Conservation (phyloP, 2,329 filamentous ascomycete species). For the Verticillium tricorpus region DNA sequence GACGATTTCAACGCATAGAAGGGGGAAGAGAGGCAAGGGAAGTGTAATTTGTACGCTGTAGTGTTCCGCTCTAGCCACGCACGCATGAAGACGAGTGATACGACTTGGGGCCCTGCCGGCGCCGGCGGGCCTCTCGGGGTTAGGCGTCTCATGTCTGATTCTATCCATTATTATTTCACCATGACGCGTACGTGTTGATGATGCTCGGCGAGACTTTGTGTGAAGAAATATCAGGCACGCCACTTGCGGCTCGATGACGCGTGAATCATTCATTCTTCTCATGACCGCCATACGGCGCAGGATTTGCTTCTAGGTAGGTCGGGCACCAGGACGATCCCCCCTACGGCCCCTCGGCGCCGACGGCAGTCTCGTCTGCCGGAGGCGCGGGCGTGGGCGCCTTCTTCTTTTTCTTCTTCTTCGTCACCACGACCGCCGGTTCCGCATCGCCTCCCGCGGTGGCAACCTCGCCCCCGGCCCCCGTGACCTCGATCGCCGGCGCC, state of each 20-base stretch:
- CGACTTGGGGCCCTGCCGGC: neutral
- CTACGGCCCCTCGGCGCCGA: neutral
- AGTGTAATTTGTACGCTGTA: neutral
- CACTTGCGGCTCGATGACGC: neutral
- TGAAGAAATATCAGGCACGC: neutral
- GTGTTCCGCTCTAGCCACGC: neutral
- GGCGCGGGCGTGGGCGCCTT: constrained; percentile 10
- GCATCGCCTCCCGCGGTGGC: neutral
- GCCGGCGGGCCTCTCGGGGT: neutral
- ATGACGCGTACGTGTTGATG: neutral
- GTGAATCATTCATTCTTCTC: neutral
- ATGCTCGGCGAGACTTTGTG: neutral
- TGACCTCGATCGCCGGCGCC: neutral
- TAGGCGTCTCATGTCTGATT: neutral
- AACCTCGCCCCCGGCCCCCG: neutral
- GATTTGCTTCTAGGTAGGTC: neutral
- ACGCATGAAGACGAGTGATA: neutral
- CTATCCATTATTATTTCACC: neutral
- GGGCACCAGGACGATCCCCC: neutral
- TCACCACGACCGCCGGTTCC: constrained; percentile 24
- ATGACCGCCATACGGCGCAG: neutral
- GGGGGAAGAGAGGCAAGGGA: neutral
- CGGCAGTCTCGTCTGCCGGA: constrained; percentile 5
- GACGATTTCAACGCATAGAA: neutral
- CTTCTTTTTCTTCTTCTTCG: constrained; percentile 35